Base-by-base conservation (phyloP, 306 rosid genomes). In the Cyamopsis tetragonoloba region DNA sequence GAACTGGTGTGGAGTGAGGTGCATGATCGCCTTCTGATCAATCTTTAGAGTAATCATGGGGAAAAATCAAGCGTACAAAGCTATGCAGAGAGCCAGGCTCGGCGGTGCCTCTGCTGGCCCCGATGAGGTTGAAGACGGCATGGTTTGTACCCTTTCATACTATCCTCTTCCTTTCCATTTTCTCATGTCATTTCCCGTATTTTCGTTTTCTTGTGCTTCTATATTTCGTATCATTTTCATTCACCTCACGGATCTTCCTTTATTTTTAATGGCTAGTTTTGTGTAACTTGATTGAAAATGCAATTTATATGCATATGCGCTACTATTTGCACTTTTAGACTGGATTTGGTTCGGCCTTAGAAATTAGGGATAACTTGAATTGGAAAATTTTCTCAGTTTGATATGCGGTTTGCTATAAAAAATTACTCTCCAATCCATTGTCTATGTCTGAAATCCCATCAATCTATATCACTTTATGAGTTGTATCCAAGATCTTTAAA, bases 141-240 rank as follows among this genome's bases (percentile, higher is more conserved):
- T 95, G 99, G 99, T 95, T 85, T 90, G 99, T 90, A 90, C 90
- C 97, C 88, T 93, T 93, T 72, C 99, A 85, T 84, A 75, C 91
- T 34, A 67, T 19, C 12, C 13, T 18, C 24, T 6, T 3, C 13
- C 65, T 2, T 61, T 51, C 42, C 39, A 5, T 47, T 51, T 13
- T 5, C 6, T 19, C 30, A 19, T 18, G 11, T 47, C 60, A 5
- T 4, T 11, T 31, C 24, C 61, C n/a, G n/a, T n/a, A 6, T 7
- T 7, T 12, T 19, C 15, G 10, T 18, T 2, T 28, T 23, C 48
- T 22, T 20, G 19, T 47, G 8, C 31, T 28, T 10, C 35, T 47
- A n/a, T n/a, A n/a, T n/a, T n/a, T n/a, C n/a, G n/a, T n/a, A n/a
- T n/a, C n/a, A n/a, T n/a, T n/a, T n/a, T n/a, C n/a, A n/a, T 60